A percentile compares a stretch with the other conserved stretches of the same genome.
Evolutionary conservation across 1,284 basidiomycete species (phyloP).

Genomic region (Sporisorium reilianum): DNA sequence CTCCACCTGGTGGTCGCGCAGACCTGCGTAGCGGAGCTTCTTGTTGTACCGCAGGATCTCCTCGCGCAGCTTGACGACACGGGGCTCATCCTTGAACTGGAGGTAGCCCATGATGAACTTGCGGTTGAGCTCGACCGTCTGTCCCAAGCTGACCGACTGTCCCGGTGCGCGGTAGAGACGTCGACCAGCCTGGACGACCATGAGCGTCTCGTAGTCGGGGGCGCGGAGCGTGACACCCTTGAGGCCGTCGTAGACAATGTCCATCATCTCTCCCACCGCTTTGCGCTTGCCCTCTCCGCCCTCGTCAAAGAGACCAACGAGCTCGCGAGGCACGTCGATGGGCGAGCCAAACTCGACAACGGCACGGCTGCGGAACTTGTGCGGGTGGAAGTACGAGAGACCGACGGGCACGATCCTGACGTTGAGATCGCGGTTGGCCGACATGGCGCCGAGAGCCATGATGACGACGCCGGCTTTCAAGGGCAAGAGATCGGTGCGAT

Average conservation of each 20-base stretch:
- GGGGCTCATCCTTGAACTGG: constrained; percentile 93
- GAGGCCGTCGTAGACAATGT: constrained; percentile 93
- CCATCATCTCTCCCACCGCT: constrained; percentile 88
- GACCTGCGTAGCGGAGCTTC: constrained; percentile 87
- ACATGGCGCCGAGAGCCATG: constrained; percentile 70
- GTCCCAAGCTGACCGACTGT: constrained; percentile 91
- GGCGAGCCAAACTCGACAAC: constrained; percentile 97
- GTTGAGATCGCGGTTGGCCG: constrained; percentile 63
- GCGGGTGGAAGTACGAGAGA: constrained; percentile 69
- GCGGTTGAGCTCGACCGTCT: constrained; percentile 96
- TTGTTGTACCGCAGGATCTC: constrained; percentile 96
- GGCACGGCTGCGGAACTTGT: constrained; percentile 69
- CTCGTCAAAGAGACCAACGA: constrained; percentile 88
- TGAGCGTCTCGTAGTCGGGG: constrained; percentile 97
- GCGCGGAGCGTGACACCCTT: constrained; percentile 97
- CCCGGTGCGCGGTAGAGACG: constrained; percentile 94
- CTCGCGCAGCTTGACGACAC: constrained; percentile 82
- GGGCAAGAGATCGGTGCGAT: constrained; percentile 68
- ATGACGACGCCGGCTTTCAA: constrained; percentile 69
- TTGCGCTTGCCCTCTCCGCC: constrained; percentile 90
- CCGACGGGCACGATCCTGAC: constrained; percentile 69
- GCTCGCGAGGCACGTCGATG: constrained; percentile 85
- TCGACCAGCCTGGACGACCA: constrained; percentile 96
- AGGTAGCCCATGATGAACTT: constrained; percentile 92
- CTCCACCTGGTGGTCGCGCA: constrained; percentile 96